Evolutionary conservation across 352 stramenopile species (phyloP).

Genomic region (Phytophthora palmivora): DNA sequence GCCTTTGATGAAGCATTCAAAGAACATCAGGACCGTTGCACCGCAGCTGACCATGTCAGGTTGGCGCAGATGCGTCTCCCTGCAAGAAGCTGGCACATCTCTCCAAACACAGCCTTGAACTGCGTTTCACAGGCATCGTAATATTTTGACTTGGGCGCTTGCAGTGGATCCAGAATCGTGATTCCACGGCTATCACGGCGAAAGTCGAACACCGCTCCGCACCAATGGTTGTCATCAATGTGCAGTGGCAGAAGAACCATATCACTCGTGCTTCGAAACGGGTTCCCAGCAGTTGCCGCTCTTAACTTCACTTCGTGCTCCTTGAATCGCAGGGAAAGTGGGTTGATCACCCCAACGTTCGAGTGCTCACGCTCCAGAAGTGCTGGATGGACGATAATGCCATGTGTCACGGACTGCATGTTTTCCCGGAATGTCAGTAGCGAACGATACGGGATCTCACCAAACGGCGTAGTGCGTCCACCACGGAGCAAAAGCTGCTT

Average conservation of each 20-base stretch:
- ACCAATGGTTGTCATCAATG: constrained; percentile 9
- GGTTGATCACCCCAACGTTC: constrained; percentile 3
- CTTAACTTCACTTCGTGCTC: background rate
- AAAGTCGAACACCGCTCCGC: constrained; percentile 3
- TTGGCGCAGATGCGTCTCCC: background rate
- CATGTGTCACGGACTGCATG: too few relatives aligned
- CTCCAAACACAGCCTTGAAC: background rate
- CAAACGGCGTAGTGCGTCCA: background rate
- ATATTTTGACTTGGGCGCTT: constrained; percentile 14
- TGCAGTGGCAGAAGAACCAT: constrained; percentile 1
- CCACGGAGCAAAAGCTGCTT: background rate
- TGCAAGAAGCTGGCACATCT: background rate
- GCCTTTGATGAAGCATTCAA: too few relatives aligned
- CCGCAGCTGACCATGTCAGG: constrained; percentile 9
- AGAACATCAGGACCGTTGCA: too few relatives aligned
- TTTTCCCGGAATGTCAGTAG: background rate
- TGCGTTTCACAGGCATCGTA: constrained; percentile 8
- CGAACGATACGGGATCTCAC: background rate
- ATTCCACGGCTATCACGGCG: background rate
- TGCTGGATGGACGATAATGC: too few relatives aligned
- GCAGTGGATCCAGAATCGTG: constrained; percentile 9
- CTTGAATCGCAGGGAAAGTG: background rate
- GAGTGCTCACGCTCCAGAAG: constrained; percentile 1
- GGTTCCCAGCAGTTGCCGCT: background rate
- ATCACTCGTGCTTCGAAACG: background rate